phyloP scores from a whole-genome alignment of 2,329 filamentous ascomycete species.

The Dactylellina parvicollis region DNA sequence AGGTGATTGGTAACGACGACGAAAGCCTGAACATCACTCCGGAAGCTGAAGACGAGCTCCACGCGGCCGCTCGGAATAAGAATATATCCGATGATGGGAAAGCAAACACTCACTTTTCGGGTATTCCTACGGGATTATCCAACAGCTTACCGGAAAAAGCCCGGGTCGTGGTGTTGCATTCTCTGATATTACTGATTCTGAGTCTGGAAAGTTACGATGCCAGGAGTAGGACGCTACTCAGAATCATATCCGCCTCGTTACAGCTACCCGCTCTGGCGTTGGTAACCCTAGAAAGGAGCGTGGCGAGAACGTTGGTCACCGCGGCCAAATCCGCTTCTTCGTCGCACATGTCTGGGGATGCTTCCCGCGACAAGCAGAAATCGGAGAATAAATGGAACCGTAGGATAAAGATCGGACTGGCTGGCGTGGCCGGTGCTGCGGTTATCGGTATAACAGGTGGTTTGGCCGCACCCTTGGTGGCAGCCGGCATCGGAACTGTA shows the following conservation, averaged over 20 bases:
- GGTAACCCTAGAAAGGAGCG: slow-evolving; percentile 76
- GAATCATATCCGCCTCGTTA: slow-evolving; percentile 76
- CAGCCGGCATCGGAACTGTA: slow-evolving; percentile 80
- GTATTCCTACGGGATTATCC: slow-evolving; percentile 70
- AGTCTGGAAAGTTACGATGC: slow-evolving; percentile 81
- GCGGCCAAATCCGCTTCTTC: slow-evolving; percentile 66
- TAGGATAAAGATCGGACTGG: slow-evolving; percentile 84
- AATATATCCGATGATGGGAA: slow-evolving; percentile 59
- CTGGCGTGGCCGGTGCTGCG: slow-evolving; percentile 85
- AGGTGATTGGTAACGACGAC: slow-evolving; percentile 19
- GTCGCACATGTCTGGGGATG: slow-evolving; percentile 75
- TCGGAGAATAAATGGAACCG: slow-evolving; percentile 73
- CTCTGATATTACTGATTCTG: slow-evolving; percentile 75
- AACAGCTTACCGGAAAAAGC: slow-evolving; percentile 69
- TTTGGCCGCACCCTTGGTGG: slow-evolving; percentile 78
- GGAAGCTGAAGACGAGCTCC: slow-evolving; percentile 57
- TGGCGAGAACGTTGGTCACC: slow-evolving; percentile 78
- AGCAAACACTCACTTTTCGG: slow-evolving; percentile 68
- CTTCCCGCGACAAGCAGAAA: slow-evolving; percentile 76
- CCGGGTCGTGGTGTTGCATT: slow-evolving; percentile 75
- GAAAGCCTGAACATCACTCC: slow-evolving; percentile 31
- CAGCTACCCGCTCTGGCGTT: slow-evolving; percentile 73
- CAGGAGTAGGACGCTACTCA: slow-evolving; percentile 76
- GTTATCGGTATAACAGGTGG: slow-evolving; percentile 84
- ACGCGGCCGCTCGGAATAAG: slow-evolving; percentile 50